These are phyloP conservation scores for Xerocomellus intermedius DNA, from an alignment of 768 basidiomycete genomes.

Conservation along the genomic window DNA sequence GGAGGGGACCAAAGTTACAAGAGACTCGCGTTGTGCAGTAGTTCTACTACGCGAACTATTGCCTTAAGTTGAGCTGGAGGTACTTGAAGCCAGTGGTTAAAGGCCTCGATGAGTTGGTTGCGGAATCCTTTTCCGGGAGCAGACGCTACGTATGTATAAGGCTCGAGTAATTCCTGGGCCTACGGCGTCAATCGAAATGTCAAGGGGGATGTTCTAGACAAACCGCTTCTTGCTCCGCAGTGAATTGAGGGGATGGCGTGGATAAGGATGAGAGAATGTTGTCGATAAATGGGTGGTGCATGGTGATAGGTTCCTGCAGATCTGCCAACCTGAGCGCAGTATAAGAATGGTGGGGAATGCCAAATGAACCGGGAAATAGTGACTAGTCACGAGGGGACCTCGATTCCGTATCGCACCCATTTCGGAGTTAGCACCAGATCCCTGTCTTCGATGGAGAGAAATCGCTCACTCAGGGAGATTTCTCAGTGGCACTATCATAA, in stretches of 20 bases:
- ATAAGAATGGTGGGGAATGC: constrained; percentile 8
- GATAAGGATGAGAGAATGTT: constrained; percentile 36
- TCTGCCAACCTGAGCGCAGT: neutral
- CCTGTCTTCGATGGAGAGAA: constrained; percentile 4
- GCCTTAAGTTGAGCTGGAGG: constrained; percentile 65
- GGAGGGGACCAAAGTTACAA: constrained; percentile 52
- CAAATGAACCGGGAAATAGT: constrained; percentile 12
- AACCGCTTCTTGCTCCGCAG: constrained; percentile 25
- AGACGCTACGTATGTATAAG: constrained; percentile 80
- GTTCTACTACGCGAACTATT: constrained; percentile 79
- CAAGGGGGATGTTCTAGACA: neutral
- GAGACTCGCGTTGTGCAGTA: constrained; percentile 92
- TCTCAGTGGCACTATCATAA: constrained; percentile 8
- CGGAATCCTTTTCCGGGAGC: constrained; percentile 93
- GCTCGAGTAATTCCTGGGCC: constrained; percentile 66
- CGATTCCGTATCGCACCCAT: neutral
- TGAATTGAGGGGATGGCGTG: constrained; percentile 23
- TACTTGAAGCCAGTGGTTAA: constrained; percentile 89
- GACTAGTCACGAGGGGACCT: neutral
- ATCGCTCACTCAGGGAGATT: neutral
- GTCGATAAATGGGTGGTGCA: constrained; percentile 38
- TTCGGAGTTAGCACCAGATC: constrained; percentile 3
- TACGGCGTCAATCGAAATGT: neutral
- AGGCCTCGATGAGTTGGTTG: constrained; percentile 80
- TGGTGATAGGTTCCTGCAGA: neutral